phyloP scores from a whole-genome alignment of 2,329 filamentous ascomycete genomes.

The Shiraia sp. region DNA sequence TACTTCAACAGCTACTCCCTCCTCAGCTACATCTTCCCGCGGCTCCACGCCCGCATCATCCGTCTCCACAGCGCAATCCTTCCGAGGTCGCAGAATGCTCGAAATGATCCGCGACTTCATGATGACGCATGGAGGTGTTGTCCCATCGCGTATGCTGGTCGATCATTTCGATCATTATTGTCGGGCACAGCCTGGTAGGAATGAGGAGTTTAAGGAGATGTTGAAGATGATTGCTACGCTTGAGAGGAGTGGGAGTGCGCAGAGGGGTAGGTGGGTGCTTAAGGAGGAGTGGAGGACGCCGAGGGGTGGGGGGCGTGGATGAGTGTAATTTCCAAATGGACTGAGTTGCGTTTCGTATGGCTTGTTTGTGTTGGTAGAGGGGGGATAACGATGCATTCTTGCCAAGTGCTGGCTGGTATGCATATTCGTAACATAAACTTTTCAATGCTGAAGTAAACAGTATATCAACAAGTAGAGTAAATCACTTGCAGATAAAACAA shows the following conservation, averaged over 20 bases:
- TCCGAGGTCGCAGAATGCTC: conserved; percentile 50
- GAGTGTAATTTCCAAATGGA: neutral
- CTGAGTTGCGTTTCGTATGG: neutral
- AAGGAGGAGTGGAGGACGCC: conserved; percentile 55
- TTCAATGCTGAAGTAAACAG: neutral
- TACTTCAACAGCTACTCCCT: conserved; percentile 1
- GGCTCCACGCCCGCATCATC: conserved; percentile 3
- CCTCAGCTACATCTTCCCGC: conserved; percentile 21
- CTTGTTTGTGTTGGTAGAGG: conserved; percentile 4
- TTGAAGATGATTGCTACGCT: conserved; percentile 75
- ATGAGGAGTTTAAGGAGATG: conserved; percentile 78
- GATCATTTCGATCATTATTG: conserved; percentile 88
- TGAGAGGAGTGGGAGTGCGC: conserved; percentile 57
- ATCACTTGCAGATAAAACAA: neutral
- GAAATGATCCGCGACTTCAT: conserved; percentile 76
- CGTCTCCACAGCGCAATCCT: conserved; percentile 24
- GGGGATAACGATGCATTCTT: conserved; percentile 12
- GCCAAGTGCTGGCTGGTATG: conserved; percentile 22
- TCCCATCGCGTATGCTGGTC: conserved; percentile 81
- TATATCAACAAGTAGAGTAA: neutral
- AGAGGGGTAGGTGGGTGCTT: conserved; percentile 60
- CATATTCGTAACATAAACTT: neutral
- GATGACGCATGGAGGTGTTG: conserved; percentile 73
- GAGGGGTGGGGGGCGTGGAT: conserved; percentile 3
- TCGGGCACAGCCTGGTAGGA: conserved; percentile 65